Conservation (phyloP, 768 basidiomycete genomes). For the Multifurca ochricompacta region DNA sequence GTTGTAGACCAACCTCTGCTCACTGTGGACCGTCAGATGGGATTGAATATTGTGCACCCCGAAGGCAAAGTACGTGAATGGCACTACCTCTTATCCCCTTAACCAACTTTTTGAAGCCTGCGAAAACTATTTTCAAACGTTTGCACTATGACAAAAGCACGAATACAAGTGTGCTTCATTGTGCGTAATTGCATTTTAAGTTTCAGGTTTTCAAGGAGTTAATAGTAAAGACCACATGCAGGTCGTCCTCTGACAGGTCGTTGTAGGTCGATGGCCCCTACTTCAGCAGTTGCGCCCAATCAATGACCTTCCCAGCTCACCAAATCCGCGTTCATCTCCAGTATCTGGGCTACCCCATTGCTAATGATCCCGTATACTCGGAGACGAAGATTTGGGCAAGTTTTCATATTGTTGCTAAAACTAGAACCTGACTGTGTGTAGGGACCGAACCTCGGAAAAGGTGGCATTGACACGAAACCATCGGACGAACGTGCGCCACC, state of each 20-base stretch:
- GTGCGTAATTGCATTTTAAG: conserved; percentile 35
- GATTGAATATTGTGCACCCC: conserved; percentile 91
- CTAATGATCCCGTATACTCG: conserved; percentile 92
- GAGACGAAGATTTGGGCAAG: conserved; percentile 69
- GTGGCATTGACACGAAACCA: conserved; percentile 73
- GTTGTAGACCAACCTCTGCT: conserved; percentile 79
- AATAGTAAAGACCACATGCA: conserved; percentile 27
- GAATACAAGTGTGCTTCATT: conserved; percentile 81
- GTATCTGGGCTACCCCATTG: conserved; percentile 87
- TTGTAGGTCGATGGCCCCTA: conserved; percentile 49
- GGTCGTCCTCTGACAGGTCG: conserved; percentile 87
- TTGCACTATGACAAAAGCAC: conserved; percentile 74
- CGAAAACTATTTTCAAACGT: conserved; percentile 82
- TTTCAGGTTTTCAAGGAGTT: conserved; percentile 1
- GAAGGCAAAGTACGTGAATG: conserved; percentile 69
- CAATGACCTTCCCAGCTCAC: conserved; percentile 54
- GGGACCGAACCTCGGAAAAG: conserved; percentile 69
- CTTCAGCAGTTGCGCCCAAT: neutral
- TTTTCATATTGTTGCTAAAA: neutral
- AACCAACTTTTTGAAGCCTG: conserved; percentile 41
- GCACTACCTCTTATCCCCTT: neutral
- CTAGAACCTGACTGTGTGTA: conserved; percentile 23
- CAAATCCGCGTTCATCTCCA: conserved; percentile 97
- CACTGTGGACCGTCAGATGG: conserved; percentile 94
- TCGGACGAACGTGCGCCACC: conserved; percentile 59